Conservation (phyloP, 768 basidiomycete genomes). For the Boletellus ananas region DNA sequence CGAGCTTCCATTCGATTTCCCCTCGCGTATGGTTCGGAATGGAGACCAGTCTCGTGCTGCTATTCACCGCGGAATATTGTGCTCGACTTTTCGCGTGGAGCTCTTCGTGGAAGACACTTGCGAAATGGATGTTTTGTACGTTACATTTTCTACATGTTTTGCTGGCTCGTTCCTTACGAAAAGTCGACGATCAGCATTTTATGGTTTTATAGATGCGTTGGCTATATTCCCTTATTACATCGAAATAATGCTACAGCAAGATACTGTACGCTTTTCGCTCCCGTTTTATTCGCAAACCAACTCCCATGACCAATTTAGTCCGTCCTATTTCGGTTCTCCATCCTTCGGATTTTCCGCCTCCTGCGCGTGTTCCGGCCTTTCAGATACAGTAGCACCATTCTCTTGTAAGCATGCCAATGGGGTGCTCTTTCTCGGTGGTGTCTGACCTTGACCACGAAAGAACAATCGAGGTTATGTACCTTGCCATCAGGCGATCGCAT, state of each 20-base stretch:
- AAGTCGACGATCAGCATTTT: constrained; percentile 53
- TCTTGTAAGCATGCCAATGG: constrained; percentile 53
- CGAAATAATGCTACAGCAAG: constrained; percentile 77
- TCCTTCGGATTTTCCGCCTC: constrained; percentile 84
- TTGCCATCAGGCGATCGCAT: constrained; percentile 79
- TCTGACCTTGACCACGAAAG: constrained; percentile 34
- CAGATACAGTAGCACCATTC: constrained; percentile 75
- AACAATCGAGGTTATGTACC: constrained; percentile 90
- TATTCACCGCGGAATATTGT: constrained; percentile 86
- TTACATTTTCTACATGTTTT: constrained; percentile 1
- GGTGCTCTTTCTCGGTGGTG: background rate
- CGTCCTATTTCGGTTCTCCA: constrained; percentile 86
- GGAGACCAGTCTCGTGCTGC: constrained; percentile 77
- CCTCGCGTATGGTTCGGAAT: constrained; percentile 80
- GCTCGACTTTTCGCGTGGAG: constrained; percentile 75
- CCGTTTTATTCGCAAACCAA: background rate
- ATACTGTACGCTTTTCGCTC: constrained; percentile 57
- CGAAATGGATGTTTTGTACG: constrained; percentile 69
- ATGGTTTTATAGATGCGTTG: constrained; percentile 80
- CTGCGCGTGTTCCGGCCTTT: constrained; percentile 88
- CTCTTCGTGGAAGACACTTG: constrained; percentile 53
- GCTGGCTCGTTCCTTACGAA: background rate
- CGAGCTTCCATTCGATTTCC: constrained; percentile 65
- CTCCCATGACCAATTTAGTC: constrained; percentile 43
- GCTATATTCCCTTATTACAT: constrained; percentile 89